These are phyloP conservation scores for Pedinophyceae sp. DNA, from an alignment of 139 green algal genomes.

Conservation along the genomic window DNA sequence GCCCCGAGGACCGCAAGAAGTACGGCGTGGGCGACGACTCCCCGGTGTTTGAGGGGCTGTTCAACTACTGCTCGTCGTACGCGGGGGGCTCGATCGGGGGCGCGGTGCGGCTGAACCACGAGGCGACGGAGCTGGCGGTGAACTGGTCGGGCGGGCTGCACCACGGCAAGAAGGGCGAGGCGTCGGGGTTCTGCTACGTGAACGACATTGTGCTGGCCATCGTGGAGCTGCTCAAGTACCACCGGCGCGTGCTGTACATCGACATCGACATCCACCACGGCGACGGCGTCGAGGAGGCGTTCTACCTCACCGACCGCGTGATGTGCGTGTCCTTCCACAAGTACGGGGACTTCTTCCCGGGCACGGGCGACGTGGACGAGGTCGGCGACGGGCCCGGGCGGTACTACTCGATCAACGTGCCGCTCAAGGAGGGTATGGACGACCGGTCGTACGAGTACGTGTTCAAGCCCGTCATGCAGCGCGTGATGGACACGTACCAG, in stretches of 20 bases:
- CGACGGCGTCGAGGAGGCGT: slow-evolving; percentile 95
- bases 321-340: slow-evolving; percentile 94
- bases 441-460: slow-evolving; percentile 48
- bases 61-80: slow-evolving; percentile 68
- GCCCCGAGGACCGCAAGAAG: slow-evolving; percentile 26
- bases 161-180: slow-evolving; percentile 90
- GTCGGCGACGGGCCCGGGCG: slow-evolving; percentile 34
- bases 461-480: slow-evolving; percentile 57
- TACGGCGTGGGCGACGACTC: slow-evolving; percentile 85
- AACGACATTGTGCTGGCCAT: slow-evolving; percentile 97
- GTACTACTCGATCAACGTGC: slow-evolving; percentile 70
- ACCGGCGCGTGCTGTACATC: slow-evolving; percentile 69
- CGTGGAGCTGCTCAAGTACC: slow-evolving; percentile 89
- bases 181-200: slow-evolving; percentile 87
- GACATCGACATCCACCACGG: slow-evolving; percentile 96
- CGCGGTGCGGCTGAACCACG: slow-evolving; percentile 69
- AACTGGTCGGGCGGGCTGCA: slow-evolving; percentile 96
- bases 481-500: slow-evolving; percentile 55
- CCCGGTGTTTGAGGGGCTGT: slow-evolving; percentile 72
- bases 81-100: slow-evolving; percentile 63
- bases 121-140: slow-evolving; percentile 76
- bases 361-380: slow-evolving; percentile 50
- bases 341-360: slow-evolving; percentile 69
- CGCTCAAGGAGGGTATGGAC: slow-evolving; percentile 53
- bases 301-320: slow-evolving; percentile 64